Percentiles rank a stretch among this genome's conserved stretches.
phyloP scores from a whole-genome alignment of 257 asterid genomes.

The Forsythia viridissima region DNA sequence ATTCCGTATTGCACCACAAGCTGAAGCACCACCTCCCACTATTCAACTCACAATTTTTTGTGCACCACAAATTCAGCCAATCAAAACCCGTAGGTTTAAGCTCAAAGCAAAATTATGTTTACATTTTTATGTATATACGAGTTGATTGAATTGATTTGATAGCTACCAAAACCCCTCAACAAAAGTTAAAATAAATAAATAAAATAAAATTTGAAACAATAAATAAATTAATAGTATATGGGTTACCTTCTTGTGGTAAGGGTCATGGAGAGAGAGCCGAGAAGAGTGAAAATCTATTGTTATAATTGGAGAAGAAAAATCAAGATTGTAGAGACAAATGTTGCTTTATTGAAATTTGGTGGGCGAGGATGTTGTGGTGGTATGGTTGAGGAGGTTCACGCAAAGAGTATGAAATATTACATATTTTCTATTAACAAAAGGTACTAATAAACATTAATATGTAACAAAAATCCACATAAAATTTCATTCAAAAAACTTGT shows the following conservation, averaged over 20 bases:
- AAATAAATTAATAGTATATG: not conserved
- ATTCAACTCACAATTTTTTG: slow-evolving; percentile 27
- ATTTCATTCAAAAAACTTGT: too few species aligned
- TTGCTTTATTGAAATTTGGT: not conserved
- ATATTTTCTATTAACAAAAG: too few species aligned
- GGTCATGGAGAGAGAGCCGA: not conserved
- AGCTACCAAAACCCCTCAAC: not conserved
- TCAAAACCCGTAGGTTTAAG: not conserved
- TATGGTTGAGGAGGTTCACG: too few species aligned
- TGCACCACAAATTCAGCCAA: not conserved
- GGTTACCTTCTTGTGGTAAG: not conserved
- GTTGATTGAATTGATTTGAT: not conserved
- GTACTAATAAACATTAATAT: too few species aligned
- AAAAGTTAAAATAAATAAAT: not conserved
- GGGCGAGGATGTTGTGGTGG: too few species aligned
- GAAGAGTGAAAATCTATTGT: not conserved
- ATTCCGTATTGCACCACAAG: slow-evolving; percentile 46
- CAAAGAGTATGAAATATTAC: too few species aligned
- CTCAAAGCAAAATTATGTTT: not conserved
- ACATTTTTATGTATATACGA: not conserved
- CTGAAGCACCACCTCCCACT: slow-evolving; percentile 79
- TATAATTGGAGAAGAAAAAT: not conserved
- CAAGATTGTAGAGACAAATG: not conserved
- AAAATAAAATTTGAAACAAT: not conserved
- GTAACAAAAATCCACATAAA: too few species aligned